Conservation (phyloP, 768 basidiomycete genomes). For the Mycena alexandri region DNA sequence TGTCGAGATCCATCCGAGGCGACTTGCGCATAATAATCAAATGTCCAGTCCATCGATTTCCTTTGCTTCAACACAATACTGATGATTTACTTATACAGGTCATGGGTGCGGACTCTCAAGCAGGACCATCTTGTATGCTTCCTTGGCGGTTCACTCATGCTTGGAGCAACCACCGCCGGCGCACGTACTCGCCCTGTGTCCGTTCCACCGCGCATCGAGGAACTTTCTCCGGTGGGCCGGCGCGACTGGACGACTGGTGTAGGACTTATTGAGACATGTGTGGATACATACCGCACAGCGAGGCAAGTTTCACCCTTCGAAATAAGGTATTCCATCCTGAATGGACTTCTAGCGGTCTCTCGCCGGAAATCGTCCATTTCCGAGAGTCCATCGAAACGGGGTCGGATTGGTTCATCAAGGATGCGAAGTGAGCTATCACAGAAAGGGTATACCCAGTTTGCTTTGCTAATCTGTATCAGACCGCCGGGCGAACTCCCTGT, state of each 20-base stretch:
- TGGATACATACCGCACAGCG: constrained; percentile 86
- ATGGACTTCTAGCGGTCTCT: constrained; percentile 70
- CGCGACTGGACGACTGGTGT: constrained; percentile 88
- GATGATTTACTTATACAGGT: constrained; percentile 54
- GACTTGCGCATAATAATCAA: constrained; percentile 46
- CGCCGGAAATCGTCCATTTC: constrained; percentile 93
- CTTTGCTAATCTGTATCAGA: constrained; percentile 37
- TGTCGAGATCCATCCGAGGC: constrained; percentile 80
- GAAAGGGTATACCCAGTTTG: constrained; percentile 38
- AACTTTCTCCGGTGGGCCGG: constrained; percentile 69
- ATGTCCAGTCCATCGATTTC: constrained; percentile 45
- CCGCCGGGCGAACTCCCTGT: constrained; percentile 56
- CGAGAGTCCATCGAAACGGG: constrained; percentile 67
- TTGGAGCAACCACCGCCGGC: constrained; percentile 83
- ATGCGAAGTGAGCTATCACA: constrained; percentile 54
- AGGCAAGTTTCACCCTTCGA: constrained; percentile 66
- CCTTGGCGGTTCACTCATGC: constrained; percentile 91
- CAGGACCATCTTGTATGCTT: constrained; percentile 98
- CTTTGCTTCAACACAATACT: constrained; percentile 28
- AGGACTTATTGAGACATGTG: constrained; percentile 89
- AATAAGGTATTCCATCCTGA: background rate
- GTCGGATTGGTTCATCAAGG: constrained; percentile 94
- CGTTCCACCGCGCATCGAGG: constrained; percentile 70
- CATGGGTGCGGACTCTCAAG: constrained; percentile 83
- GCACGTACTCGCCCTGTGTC: constrained; percentile 65